Conservation (phyloP, 768 basidiomycete genomes). For the Arthromyces matolae region DNA sequence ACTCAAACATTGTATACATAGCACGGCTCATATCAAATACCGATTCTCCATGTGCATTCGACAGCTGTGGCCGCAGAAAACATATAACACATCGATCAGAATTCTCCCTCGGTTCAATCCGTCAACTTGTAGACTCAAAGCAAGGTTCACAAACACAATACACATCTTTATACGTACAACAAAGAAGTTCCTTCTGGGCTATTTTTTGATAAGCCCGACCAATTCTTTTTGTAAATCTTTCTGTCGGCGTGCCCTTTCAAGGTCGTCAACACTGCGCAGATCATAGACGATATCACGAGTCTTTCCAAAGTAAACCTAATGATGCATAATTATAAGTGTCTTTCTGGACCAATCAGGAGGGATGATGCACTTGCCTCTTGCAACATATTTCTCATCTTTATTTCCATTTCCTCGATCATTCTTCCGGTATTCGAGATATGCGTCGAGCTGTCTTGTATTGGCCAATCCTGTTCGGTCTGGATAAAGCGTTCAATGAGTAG, state of each 20-base stretch:
- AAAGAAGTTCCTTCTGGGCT: conserved; percentile 1
- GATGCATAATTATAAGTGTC: conserved; percentile 1
- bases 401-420: conserved; percentile 99
- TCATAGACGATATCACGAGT: conserved; percentile 94
- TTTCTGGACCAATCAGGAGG: not conserved
- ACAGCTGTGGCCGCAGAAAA: too few species aligned
- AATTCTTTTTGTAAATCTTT: conserved; percentile 89
- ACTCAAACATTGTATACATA: too few species aligned
- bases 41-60: too few species aligned
- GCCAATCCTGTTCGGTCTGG: conserved; percentile 84
- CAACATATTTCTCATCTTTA: conserved; percentile 95
- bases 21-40: too few species aligned
- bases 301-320: conserved; percentile 90
- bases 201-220: conserved; percentile 80
- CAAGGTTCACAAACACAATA: too few species aligned
- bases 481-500: not conserved
- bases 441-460: conserved; percentile 71
- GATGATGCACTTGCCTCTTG: conserved; percentile 57
- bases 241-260: conserved; percentile 77
- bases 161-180: not conserved
- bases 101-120: too few species aligned
- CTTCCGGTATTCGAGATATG: conserved; percentile 93
- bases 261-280: conserved; percentile 81
- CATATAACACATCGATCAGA: too few species aligned
- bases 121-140: too few species aligned